These are phyloP conservation scores for Phaeolepiota aurea DNA, from an alignment of 768 basidiomycete species.

Conservation along the genomic window DNA sequence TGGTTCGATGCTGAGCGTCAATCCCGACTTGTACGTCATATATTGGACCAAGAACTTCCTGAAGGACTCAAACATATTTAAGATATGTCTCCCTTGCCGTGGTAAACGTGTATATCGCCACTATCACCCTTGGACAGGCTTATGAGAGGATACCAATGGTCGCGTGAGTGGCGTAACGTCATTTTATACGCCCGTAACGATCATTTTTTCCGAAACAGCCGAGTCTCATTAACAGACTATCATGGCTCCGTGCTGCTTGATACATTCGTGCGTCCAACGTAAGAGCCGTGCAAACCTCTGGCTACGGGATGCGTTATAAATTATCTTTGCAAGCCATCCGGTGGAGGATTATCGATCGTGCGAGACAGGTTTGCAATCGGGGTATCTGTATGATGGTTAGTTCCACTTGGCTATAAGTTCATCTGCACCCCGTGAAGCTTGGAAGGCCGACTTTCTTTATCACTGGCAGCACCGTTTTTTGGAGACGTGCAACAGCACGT, in stretches of 20 bases:
- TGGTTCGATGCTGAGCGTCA: no score
- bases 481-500: constrained; percentile 36
- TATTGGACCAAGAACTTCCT: no score
- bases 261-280: constrained; percentile 48
- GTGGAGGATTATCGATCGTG: constrained; percentile 37
- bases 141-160: constrained; percentile 38
- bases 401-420: no score
- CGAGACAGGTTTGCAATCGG: constrained; percentile 35
- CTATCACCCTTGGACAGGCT: constrained; percentile 13
- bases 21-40: no score
- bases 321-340: constrained; percentile 24
- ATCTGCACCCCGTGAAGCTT: background rate
- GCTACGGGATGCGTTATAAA: no score
- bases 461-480: constrained; percentile 39
- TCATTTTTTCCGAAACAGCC: constrained; percentile 25
- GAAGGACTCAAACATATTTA: no score
- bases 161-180: constrained; percentile 29
- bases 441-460: background rate
- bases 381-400: constrained; percentile 32
- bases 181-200: constrained; percentile 1
- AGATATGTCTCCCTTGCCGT: constrained; percentile 42
- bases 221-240: constrained; percentile 44
- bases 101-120: constrained; percentile 34
- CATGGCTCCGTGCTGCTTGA: constrained; percentile 36
- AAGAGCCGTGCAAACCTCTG: background rate